Evolutionary conservation across 768 basidiomycete genomes (phyloP), one percentile per base, ranked within the genome.

Genomic region (Lactarius sp.): DNA sequence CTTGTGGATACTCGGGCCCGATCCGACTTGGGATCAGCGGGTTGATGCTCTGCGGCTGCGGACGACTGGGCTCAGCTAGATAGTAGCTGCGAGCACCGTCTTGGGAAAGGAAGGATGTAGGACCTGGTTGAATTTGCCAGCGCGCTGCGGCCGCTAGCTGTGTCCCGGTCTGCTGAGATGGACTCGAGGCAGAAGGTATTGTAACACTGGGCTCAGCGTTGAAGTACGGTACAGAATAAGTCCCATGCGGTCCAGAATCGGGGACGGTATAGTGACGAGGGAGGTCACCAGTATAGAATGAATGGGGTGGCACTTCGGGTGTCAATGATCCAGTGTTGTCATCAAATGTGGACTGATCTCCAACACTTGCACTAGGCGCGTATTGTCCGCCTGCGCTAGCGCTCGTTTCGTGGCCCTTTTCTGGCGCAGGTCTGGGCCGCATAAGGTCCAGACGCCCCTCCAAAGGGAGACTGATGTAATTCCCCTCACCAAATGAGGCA

Each of bases 381-480:
- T 9, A 39, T 39, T 20, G 65, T 36, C 6, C 46, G 9, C 41
- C 57, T 42, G 50, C 36, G 12, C 39, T 51, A 4, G 62, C 36
- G n/a, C 54, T 47, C 10, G 61, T 56, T 46, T 71, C 65, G n/a
- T 37, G 51, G 22, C 16, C 56, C 27, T 37, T 22, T 8, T 34
- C 52, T 36, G 61, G 60, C 47, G 66, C 64, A 33, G 70, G 69
- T 51, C 69, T 71, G 4, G 83, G 88, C 60, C 87, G 84, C 80
- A 97, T 88, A 69, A 98, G 78, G 71, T 96, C 93, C 60, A 95
- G 80, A 52, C 94, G 86, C 6, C 94, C 94, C 62, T 92, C 88
- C 22, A 97, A 78, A 16, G 95, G 95, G 75, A 98, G 74, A 56
- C 83, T 87, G 60, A 78, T 80, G 72, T 97, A 98, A 66, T 85